Evolutionary conservation across 352 stramenopile genomes (phyloP).

Genomic region (Globisporangium irregulare): DNA sequence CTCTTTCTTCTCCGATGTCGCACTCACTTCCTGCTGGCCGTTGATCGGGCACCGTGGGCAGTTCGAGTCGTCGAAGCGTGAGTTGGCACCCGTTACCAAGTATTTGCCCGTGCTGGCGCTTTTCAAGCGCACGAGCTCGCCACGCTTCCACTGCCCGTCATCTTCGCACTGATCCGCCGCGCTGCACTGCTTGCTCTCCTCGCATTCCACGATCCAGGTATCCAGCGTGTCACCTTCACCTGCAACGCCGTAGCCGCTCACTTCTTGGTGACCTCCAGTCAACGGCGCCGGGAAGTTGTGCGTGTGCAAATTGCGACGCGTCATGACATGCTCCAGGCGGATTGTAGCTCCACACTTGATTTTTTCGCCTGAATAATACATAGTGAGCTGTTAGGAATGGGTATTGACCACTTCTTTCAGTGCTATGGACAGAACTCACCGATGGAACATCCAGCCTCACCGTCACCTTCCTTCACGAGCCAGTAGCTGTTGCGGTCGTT

Average conservation of each 20-base stretch:
- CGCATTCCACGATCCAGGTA: slow-evolving; percentile 76
- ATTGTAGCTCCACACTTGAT: slow-evolving; percentile 64
- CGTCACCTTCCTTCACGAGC: slow-evolving; percentile 80
- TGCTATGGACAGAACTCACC: slow-evolving; percentile 14
- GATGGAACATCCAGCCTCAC: slow-evolving; percentile 35
- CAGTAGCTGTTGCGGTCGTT: slow-evolving; percentile 87
- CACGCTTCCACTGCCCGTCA: slow-evolving; percentile 72
- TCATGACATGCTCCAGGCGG: slow-evolving; percentile 73
- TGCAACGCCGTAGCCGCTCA: slow-evolving; percentile 78
- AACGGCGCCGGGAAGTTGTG: slow-evolving; percentile 72
- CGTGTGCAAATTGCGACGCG: slow-evolving; percentile 77
- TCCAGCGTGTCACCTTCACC: slow-evolving; percentile 70
- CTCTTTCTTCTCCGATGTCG: slow-evolving; percentile 39
- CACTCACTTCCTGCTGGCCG: slow-evolving; percentile 83
- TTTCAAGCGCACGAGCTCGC: slow-evolving; percentile 66
- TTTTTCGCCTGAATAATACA: slow-evolving; percentile 33
- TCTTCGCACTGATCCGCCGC: slow-evolving; percentile 65
- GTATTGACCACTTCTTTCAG: background rate
- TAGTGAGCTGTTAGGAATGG: background rate
- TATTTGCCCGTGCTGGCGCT: slow-evolving; percentile 49
- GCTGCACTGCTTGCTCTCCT: slow-evolving; percentile 71
- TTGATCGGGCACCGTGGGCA: slow-evolving; percentile 83
- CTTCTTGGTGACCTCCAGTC: slow-evolving; percentile 54
- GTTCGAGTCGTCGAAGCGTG: slow-evolving; percentile 77
- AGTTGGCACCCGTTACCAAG: slow-evolving; percentile 42